Base-by-base conservation (phyloP, 2,329 filamentous ascomycete genomes). In the Truncatella angustata region DNA sequence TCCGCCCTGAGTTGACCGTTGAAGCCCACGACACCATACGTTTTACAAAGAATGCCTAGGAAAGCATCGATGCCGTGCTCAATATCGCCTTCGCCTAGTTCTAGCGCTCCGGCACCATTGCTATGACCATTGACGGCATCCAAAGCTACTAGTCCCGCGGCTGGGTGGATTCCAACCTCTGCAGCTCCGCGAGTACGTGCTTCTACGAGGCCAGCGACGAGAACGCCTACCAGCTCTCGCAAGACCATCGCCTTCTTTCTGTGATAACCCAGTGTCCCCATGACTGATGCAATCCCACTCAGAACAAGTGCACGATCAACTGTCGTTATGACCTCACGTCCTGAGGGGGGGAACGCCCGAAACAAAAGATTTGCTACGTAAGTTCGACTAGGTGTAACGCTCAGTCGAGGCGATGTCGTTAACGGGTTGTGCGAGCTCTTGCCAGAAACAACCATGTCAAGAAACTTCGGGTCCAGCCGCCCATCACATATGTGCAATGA, bases 121-220 rank as follows among this genome's bases (percentile, higher is more conserved):
- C 68, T 69, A 37, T 76, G 76, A 1, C 77, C 75, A 52, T 72
- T 74, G 3, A 73, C 69, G 10, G 81, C 74, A 57, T 85, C 87
- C 26, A 94, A 73, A 11, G 87, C 86, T 23, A 91, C 86, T 47
- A 97, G 74, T 0, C 91, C 92, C 9, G 93, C 91, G 16, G 93
- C 93, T 36, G 94, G 94, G 70, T 97, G 93, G 32, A 99, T 90
- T 3, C 93, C 94, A 63, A 94, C 90, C 65, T 97, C 94, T n/a
- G 94, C 92, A 36, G 94, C 94, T 28, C 93, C 93, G 44, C 93
- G 81, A 43, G 95, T 97, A 35, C 94, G 83, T 14, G 94, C 94
- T 69, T 97, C 91, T 4, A 96, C 87, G 7, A 99, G 78, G 3
- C 90, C 91, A 30, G 86, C 87, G 49, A 95, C 90, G 36, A 97